These are phyloP conservation scores for Schwanniomyces pseudopolymorphus DNA, from an alignment of 805 yeast genomes.

Conservation along the genomic window DNA sequence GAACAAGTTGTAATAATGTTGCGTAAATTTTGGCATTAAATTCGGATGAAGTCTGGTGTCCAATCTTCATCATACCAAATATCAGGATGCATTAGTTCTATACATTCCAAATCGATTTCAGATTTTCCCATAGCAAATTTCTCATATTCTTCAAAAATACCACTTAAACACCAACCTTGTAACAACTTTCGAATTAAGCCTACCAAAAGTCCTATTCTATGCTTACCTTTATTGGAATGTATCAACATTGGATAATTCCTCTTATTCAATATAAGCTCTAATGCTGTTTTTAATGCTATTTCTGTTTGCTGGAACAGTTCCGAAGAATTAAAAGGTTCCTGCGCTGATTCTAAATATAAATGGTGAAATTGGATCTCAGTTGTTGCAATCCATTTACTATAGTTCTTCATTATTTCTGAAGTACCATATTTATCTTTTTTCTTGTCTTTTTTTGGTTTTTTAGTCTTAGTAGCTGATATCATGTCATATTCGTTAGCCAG, in stretches of 20 bases:
- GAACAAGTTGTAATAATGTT: no score
- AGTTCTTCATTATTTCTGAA: constrained; percentile 51
- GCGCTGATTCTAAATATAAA: constrained; percentile 68
- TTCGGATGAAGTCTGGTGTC: constrained; percentile 65
- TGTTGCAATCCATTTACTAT: constrained; percentile 62
- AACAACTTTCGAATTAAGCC: constrained; percentile 82
- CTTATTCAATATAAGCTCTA: constrained; percentile 55
- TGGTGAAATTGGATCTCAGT: constrained; percentile 56
- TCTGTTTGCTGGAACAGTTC: constrained; percentile 37
- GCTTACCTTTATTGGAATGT: constrained; percentile 97
- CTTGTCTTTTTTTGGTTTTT: constrained; percentile 10
- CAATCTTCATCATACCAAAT: constrained; percentile 46
- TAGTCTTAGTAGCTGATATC: constrained; percentile 17
- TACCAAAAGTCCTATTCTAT: constrained; percentile 89
- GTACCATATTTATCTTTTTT: constrained; percentile 50
- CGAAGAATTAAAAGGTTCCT: constrained; percentile 70
- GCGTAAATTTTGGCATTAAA: constrained; percentile 10
- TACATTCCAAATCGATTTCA: constrained; percentile 86
- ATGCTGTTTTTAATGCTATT: constrained; percentile 52
- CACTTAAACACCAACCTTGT: constrained; percentile 93
- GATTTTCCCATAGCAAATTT: constrained; percentile 93
- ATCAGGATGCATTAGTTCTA: constrained; percentile 75
- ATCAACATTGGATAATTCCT: constrained; percentile 84
- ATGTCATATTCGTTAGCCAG: constrained; percentile 22
- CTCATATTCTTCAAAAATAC: constrained; percentile 90